Conservation (phyloP, 179 eudicot genomes). For the Beta corolliflora region DNA sequence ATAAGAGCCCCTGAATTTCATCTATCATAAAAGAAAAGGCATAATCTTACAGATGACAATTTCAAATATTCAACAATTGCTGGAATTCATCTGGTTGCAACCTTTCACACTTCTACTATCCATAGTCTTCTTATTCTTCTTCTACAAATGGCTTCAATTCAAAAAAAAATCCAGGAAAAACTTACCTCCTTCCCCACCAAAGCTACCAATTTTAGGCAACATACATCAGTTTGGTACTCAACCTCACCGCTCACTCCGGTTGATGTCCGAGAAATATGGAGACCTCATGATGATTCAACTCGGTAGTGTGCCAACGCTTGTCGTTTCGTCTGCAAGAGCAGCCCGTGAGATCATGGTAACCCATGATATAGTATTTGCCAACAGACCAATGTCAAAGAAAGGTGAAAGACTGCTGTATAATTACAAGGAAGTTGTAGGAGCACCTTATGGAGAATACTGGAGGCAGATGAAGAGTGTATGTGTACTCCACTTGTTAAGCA, state of each 20-base stretch:
- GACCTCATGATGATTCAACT: constrained; percentile 44
- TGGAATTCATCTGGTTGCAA: not conserved
- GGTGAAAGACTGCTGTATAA: constrained; percentile 34
- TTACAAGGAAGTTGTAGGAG: constrained; percentile 35
- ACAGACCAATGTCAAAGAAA: constrained; percentile 33
- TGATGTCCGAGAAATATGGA: constrained; percentile 40
- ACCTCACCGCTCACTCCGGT: constrained; percentile 51
- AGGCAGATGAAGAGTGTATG: constrained; percentile 46
- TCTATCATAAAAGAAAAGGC: not conserved
- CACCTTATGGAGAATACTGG: constrained; percentile 58
- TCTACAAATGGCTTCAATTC: constrained; percentile 30
- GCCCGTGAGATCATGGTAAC: constrained; percentile 54
- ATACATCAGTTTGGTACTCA: constrained; percentile 47
- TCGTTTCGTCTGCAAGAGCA: constrained; percentile 47
- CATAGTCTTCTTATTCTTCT: constrained; percentile 23
- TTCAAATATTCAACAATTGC: not conserved
- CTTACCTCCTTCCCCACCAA: constrained; percentile 52
- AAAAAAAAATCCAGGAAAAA: constrained; percentile 21
- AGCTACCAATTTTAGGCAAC: constrained; percentile 52
- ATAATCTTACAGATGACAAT: not conserved
- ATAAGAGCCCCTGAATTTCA: not conserved
- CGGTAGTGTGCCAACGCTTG: constrained; percentile 39
- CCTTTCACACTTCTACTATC: constrained; percentile 11
- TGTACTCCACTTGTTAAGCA: constrained; percentile 41
- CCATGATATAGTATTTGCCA: constrained; percentile 42